Percentiles rank a stretch among this genome's conserved stretches.
Conservation (phyloP, 441 rosid genomes). For the Aquilaria agallochum region DNA sequence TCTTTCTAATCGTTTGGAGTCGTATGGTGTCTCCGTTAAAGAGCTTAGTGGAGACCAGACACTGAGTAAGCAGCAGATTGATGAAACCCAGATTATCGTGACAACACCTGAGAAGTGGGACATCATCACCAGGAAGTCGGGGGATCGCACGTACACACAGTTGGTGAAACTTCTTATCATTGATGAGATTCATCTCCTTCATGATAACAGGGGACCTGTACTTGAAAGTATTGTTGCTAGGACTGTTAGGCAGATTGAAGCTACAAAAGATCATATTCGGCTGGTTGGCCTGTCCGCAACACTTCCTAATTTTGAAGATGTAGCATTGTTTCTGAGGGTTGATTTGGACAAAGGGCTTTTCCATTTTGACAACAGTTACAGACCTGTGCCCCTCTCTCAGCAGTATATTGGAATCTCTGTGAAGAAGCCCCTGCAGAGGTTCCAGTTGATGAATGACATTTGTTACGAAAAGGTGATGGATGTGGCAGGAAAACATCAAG, state of each 20-base stretch:
- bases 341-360: constrained; percentile 66
- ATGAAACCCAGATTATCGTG: constrained; percentile 93
- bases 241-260: constrained; percentile 91
- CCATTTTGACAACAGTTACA: constrained; percentile 90
- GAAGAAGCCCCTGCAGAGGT: constrained; percentile 92
- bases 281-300: constrained; percentile 96
- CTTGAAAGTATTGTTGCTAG: constrained; percentile 97
- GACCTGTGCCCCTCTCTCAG: constrained; percentile 88
- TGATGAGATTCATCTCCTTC: constrained; percentile 96
- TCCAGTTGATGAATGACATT: constrained; percentile 95
- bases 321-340: constrained; percentile 81
- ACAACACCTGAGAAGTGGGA: constrained; percentile 99
- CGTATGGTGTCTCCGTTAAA: constrained; percentile 70
- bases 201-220: constrained; percentile 95
- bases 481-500: constrained; percentile 93
- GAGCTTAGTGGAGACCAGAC: constrained; percentile 96
- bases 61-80: constrained; percentile 87
- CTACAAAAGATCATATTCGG: constrained; percentile 85
- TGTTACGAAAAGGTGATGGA: constrained; percentile 90
- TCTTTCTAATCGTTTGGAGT: constrained; percentile 75
- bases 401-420: constrained; percentile 88
- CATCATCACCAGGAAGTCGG: constrained; percentile 90
- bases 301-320: constrained; percentile 90
- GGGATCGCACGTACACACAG: constrained; percentile 95
- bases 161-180: constrained; percentile 86